phyloP scores from a whole-genome alignment of 371 early-diverging fungal species.

The Saksenaea oblongispora region DNA sequence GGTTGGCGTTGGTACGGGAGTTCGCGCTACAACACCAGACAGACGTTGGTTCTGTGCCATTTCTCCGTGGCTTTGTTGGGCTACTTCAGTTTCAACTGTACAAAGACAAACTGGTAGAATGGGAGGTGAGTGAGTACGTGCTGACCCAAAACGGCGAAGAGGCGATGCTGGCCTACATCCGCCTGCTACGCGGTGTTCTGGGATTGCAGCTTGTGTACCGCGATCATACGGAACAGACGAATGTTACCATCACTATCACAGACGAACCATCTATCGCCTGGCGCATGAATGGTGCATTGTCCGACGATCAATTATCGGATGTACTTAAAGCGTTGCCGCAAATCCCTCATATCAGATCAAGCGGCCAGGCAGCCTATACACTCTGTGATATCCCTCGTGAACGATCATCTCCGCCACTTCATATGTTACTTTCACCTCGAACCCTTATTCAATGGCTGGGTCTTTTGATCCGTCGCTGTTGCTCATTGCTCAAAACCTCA shows the following conservation, averaged over 20 bases:
- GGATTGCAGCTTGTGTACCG: constrained; percentile 21
- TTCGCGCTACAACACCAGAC: constrained; percentile 12
- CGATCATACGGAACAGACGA: constrained; percentile 1
- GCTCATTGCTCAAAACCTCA: background rate
- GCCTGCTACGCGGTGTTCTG: constrained; percentile 21
- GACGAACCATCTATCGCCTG: constrained; percentile 8
- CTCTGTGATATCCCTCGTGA: constrained; percentile 9
- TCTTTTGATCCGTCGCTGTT: constrained; percentile 3
- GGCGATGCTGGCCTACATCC: constrained; percentile 20
- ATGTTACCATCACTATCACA: constrained; percentile 11
- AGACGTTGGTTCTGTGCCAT: constrained; percentile 25
- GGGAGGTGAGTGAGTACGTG: constrained; percentile 24
- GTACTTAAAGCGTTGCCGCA: constrained; percentile 7
- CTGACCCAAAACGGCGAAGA: constrained; percentile 35
- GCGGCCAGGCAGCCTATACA: background rate
- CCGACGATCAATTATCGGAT: constrained; percentile 11
- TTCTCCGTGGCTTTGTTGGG: constrained; percentile 23
- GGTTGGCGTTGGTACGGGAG: constrained; percentile 17
- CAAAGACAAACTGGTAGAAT: constrained; percentile 21
- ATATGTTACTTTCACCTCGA: constrained; percentile 5
- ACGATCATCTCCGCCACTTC: background rate
- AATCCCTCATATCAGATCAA: background rate
- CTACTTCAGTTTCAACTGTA: constrained; percentile 22
- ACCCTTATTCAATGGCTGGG: constrained; percentile 11
- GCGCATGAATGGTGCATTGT: constrained; percentile 23